Evolutionary conservation across 805 yeast species (phyloP).

Genomic region (Scheffersomyces amazonensis): DNA sequence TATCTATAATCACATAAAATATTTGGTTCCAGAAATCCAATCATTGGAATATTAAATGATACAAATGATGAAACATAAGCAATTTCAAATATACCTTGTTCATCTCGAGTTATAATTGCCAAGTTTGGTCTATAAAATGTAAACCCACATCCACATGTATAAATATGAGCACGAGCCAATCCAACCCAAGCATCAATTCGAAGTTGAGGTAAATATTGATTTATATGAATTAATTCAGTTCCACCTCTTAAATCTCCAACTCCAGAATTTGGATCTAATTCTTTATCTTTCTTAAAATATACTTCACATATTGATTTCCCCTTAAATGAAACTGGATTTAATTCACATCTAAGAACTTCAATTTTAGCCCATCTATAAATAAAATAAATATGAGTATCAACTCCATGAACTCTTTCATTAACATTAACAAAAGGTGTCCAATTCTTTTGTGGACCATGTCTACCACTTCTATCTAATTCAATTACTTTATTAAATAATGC

Average conservation of each 20-base stretch:
- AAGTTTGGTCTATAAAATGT: conserved; percentile 39
- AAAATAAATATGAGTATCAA: conserved; percentile 26
- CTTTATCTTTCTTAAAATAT: conserved; percentile 1
- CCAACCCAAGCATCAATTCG: conserved; percentile 26
- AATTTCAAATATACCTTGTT: conserved; percentile 15
- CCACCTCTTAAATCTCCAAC: conserved; percentile 38
- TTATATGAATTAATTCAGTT: conserved; percentile 26
- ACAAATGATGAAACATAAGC: conserved; percentile 29
- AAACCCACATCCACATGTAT: conserved; percentile 36
- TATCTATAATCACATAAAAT: conserved; percentile 21
- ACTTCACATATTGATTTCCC: conserved; percentile 2
- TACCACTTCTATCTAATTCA: conserved; percentile 15
- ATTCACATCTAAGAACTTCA: conserved; percentile 23
- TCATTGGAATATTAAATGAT: conserved; percentile 27
- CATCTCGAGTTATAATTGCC: conserved; percentile 21
- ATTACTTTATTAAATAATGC: conserved; percentile 15
- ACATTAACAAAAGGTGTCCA: conserved; percentile 39
- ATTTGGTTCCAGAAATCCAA: conserved; percentile 23
- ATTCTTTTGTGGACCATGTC: conserved; percentile 19
- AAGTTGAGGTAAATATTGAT: conserved; percentile 9
- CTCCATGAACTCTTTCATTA: conserved; percentile 15
- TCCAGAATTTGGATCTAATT: conserved; percentile 6
- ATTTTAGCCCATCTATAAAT: conserved; percentile 32
- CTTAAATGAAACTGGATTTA: conserved; percentile 9
- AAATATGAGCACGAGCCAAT: conserved; percentile 37